Conservation (phyloP, 1,284 basidiomycete species). For the Moesziomyces globuligerus region DNA sequence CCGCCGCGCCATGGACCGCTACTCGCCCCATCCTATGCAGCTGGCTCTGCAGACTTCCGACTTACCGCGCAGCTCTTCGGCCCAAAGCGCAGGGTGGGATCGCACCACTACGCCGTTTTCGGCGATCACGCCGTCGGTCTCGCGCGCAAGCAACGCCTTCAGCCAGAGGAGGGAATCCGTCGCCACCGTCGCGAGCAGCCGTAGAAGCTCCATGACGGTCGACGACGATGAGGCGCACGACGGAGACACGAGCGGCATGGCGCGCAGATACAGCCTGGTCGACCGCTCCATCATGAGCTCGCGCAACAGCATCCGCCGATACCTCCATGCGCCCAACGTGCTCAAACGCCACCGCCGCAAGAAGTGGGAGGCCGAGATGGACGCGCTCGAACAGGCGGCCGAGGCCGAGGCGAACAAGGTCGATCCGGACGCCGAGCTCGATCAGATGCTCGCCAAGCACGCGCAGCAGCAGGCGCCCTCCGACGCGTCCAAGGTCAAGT, state of each 20-base stretch:
- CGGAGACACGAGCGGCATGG: conserved; percentile 6
- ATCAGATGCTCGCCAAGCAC: conserved; percentile 49
- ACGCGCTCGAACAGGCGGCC: conserved; percentile 20
- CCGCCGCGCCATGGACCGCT: conserved; percentile 60
- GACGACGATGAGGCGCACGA: conserved; percentile 18
- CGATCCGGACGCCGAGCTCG: conserved; percentile 50
- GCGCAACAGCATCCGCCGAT: conserved; percentile 39
- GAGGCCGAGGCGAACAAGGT: conserved; percentile 22
- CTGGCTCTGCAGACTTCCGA: conserved; percentile 29
- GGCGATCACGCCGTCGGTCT: conserved; percentile 23
- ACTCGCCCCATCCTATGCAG: conserved; percentile 48
- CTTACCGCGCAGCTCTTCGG: conserved; percentile 19
- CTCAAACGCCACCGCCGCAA: conserved; percentile 41
- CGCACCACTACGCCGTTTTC: conserved; percentile 21
- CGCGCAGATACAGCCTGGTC: conserved; percentile 20
- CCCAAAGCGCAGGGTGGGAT: conserved; percentile 10
- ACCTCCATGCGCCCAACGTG: conserved; percentile 33
- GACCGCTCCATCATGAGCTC: conserved; percentile 39
- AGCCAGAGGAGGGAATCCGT: conserved; percentile 33
- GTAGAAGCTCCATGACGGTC: conserved; percentile 34
- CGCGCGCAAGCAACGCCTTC: conserved; percentile 24
- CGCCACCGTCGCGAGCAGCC: conserved; percentile 36
- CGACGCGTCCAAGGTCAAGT: conserved; percentile 45
- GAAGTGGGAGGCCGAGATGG: conserved; percentile 48
- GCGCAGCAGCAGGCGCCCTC: conserved; percentile 45